Base-by-base conservation (phyloP, 768 basidiomycete genomes). In the Rhizopogon salebrosus region DNA sequence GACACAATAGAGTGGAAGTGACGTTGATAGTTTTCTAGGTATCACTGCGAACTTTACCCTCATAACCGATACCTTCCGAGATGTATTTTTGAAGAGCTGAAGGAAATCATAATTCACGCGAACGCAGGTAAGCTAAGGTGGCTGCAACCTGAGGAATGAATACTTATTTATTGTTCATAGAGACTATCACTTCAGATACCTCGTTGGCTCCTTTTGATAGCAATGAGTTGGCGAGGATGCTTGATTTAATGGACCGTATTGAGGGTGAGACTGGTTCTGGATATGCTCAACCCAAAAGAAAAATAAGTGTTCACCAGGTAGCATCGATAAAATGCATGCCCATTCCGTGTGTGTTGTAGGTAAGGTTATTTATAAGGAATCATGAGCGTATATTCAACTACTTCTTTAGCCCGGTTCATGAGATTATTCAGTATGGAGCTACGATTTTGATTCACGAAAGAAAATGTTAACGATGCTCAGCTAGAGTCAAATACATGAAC, bases 401-500 rank as follows among this genome's bases (percentile, higher is more conserved):
- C 18, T 38, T 6, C 6, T 29, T 18, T 24, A 52, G 41, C 56
- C 38, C 59, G 54, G 38, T 58, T 59, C 42, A 57, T 55, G 52
- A 38, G 24, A 18, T 49, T 48, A 23, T 55, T 58, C 48, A n/a
- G 51, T 58, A 36, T n/a, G 50, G 29, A 14, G 18, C 16, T n/a
- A 38, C 7, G 14, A 14, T 29, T 40, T 58, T 54, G 48, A 51
- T 22, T 26, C 57, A 61, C 41, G 23, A 22, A 39, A 3, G 16
- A 8, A 27, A 38, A 29, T 7, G 26, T 48, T 11, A 46, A 10
- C 9, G 7, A 24, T 1, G 14, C 38, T 3, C 22, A 73, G 71
- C 51, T 8, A 49, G 55, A 11, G 62, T 65, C 8, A 60, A 63
- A 16, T 72, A 71, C 38, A 43, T 66, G 31, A 70, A 75, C 41